Evolutionary conservation across 805 yeast species (phyloP).

Genomic region (Helenozyma rhizophorensis): DNA sequence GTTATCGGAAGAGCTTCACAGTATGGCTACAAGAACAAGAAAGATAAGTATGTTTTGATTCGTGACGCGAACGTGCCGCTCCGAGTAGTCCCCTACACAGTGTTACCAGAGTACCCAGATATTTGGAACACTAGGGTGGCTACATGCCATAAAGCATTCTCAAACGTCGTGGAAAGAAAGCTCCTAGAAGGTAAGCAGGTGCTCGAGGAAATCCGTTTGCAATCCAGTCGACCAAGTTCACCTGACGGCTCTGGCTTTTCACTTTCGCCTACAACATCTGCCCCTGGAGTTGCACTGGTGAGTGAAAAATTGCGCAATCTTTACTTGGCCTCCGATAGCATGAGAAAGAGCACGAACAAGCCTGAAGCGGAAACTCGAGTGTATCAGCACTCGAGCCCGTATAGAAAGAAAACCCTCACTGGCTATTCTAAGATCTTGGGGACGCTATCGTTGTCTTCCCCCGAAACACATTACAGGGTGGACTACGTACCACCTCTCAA

Average conservation of each 20-base stretch:
- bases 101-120: conserved; percentile 18
- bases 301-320: conserved; percentile 27
- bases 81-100: conserved; percentile 30
- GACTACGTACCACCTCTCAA: conserved; percentile 31
- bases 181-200: conserved; percentile 17
- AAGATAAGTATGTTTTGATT: conserved; percentile 36
- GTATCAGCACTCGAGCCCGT: conserved; percentile 30
- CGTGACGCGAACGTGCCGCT: conserved; percentile 29
- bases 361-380: conserved; percentile 11
- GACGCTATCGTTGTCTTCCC: conserved; percentile 31
- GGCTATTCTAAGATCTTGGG: conserved; percentile 29
- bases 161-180: conserved; percentile 25
- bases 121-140: conserved; percentile 16
- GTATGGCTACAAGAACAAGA: conserved; percentile 18
- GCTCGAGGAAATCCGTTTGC: conserved; percentile 3
- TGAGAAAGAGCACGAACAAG: conserved; percentile 11
- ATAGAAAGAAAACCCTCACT: conserved; percentile 31
- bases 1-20: conserved; percentile 39
- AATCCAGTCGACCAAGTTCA: too few species aligned
- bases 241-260: neutral
- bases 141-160: conserved; percentile 32
- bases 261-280: neutral
- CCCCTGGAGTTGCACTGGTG: neutral
- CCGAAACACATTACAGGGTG: conserved; percentile 24
- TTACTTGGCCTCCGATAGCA: conserved; percentile 23